Evolutionary conservation across 2,329 filamentous ascomycete species (phyloP), one percentile per base, ranked within the genome.

Genomic region (Pestalotiopsis sp.): DNA sequence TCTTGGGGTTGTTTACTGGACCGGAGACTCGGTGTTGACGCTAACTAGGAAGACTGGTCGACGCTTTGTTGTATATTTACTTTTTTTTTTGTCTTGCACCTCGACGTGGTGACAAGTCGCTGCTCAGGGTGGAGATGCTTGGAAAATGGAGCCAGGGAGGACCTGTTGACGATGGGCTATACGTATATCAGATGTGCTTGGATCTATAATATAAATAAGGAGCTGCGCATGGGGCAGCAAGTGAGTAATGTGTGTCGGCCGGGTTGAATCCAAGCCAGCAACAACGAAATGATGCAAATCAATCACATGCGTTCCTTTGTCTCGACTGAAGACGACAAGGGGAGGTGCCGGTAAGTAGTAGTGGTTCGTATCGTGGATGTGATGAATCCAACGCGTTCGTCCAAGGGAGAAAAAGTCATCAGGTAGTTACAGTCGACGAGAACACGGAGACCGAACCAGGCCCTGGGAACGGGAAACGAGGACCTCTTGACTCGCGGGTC

Each of bases 151-250:
- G 25, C 20, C 59, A 65, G 52, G 45, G 41, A 60, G 63, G 58
- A 52, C 14, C 45, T 20, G 36, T 67, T 58, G 62, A 68, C 61
- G 69, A 66, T 45, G 39, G 25, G 55, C 25, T 49, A 27, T 63
- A 52, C 27, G 55, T 57, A 72, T 72, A 72, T 69, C 70, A 73
- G 70, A 73, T 69, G 59, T 68, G 55, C 71, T 71, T 75, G 72
- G 31, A 69, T 72, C 67, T 70, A 73, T 72, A 69, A 71, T 62
- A 62, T 20, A 38, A 64, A 23, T 14, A 23, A 9, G 59, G 27
- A 31, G 14, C 45, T n/a, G 36, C 38, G 31, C 65, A 55, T 57
- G 49, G 63, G 63, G 63, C 55, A 63, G 39, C 57, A 13, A 17
- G 27, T 59, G 57, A 59, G 57, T 59, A 31, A 27, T n/a, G 36